A percentile compares a stretch with the other conserved stretches of the same genome.
These are phyloP conservation scores for Blumeria hordei DNA, from an alignment of 2,329 filamentous ascomycete genomes.

Conservation along the genomic window DNA sequence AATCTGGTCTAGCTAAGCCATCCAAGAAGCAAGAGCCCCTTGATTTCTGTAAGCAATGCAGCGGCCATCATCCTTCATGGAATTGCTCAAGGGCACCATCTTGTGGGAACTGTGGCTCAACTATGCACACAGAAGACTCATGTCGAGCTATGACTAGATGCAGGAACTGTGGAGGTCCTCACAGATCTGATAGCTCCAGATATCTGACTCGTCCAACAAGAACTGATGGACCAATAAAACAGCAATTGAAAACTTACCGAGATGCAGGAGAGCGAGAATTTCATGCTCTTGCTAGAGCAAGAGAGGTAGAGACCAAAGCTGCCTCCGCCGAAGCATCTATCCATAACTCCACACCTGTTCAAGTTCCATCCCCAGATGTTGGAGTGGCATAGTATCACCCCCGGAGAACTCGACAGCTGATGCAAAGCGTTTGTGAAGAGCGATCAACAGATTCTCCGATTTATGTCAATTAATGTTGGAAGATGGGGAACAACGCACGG, in stretches of 20 bases:
- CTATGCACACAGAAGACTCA: not conserved
- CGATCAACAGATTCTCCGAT: not conserved
- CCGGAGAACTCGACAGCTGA: not conserved
- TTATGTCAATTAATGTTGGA: conserved; percentile 1
- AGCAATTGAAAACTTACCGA: not conserved
- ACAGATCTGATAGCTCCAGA: not conserved
- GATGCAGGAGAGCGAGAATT: not conserved
- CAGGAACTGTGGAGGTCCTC: not conserved
- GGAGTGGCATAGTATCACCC: too few relatives aligned
- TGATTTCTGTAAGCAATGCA: not conserved
- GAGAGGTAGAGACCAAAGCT: not conserved
- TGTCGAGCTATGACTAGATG: not conserved
- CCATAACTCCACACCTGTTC: not conserved
- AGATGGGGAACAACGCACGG: not conserved
- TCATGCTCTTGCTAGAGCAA: not conserved
- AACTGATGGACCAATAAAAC: not conserved
- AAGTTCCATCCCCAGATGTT: not conserved
- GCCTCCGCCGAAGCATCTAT: not conserved
- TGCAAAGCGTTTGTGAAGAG: not conserved
- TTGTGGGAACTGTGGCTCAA: not conserved
- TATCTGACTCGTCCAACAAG: not conserved
- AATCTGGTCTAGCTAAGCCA: not conserved
- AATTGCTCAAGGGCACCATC: not conserved
- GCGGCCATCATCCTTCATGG: not conserved
- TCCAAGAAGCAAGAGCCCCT: not conserved